Percentiles rank a stretch among this genome's conserved stretches.
Conservation (phyloP, 2,329 filamentous ascomycete genomes). For the Claviceps purpurea region DNA sequence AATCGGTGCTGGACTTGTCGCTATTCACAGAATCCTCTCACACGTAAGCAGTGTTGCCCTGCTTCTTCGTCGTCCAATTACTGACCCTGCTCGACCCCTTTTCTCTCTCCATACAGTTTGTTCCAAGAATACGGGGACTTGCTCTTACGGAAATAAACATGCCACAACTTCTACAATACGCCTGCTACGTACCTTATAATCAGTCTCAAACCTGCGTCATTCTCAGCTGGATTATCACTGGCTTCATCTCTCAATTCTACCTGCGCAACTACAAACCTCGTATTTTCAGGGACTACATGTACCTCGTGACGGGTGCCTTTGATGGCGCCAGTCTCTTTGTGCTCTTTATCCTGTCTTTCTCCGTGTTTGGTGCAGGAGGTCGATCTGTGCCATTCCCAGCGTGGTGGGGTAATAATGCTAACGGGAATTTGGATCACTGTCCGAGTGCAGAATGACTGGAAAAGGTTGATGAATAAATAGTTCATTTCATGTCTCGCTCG, state of each 20-base stretch:
- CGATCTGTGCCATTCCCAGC: slow-evolving; percentile 29
- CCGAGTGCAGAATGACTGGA: slow-evolving; percentile 22
- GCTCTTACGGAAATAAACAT: slow-evolving; percentile 2
- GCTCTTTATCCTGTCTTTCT: slow-evolving; percentile 30
- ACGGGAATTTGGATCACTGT: slow-evolving; percentile 35
- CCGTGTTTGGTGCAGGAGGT: slow-evolving; percentile 39
- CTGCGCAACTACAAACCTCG: slow-evolving; percentile 35
- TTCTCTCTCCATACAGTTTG: neutral
- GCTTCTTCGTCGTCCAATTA: no score
- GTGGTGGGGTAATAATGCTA: slow-evolving; percentile 41
- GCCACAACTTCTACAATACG: slow-evolving; percentile 4
- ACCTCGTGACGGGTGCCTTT: slow-evolving; percentile 38
- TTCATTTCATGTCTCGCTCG: no score
- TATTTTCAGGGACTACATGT: slow-evolving; percentile 40
- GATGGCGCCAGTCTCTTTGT: slow-evolving; percentile 32
- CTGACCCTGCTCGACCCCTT: neutral
- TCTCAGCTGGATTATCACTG: slow-evolving; percentile 28
- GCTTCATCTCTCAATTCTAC: slow-evolving; percentile 37
- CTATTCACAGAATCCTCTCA: neutral
- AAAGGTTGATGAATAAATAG: no score
- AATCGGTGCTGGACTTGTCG: slow-evolving; percentile 24
- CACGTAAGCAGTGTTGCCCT: neutral
- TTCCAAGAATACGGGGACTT: neutral
- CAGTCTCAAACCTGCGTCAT: slow-evolving; percentile 41
- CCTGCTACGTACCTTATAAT: slow-evolving; percentile 4